A percentile compares a stretch with the other conserved stretches of the same genome.
These are phyloP conservation scores for Backusella tarrabulga DNA, from an alignment of 192 early-diverging fungal genomes.

Conservation along the genomic window DNA sequence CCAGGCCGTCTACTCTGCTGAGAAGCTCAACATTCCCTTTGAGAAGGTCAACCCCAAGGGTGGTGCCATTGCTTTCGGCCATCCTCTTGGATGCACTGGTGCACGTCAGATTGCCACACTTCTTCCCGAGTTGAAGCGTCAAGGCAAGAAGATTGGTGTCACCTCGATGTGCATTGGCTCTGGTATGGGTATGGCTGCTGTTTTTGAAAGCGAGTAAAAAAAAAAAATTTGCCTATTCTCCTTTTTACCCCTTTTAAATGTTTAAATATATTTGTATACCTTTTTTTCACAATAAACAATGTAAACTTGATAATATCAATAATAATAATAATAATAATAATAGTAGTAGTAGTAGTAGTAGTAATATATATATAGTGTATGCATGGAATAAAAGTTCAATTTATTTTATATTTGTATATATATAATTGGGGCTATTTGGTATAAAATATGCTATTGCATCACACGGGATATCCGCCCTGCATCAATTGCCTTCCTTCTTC, in stretches of 20 bases:
- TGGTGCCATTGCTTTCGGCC: conserved; percentile 97
- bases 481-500: neutral
- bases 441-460: neutral
- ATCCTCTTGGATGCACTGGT: conserved; percentile 89
- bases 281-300: neutral
- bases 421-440: neutral
- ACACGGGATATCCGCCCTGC: neutral
- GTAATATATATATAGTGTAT: neutral
- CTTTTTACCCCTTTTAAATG: too few species aligned
- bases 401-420: too few species aligned
- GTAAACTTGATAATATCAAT: neutral
- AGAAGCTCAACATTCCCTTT: conserved; percentile 82
- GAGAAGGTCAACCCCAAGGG: conserved; percentile 98
- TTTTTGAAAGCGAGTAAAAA: conserved; percentile 71
- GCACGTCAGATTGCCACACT: conserved; percentile 96
- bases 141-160: conserved; percentile 81
- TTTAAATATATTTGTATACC: neutral
- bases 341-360: neutral
- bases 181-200: conserved; percentile 86
- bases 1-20: conserved; percentile 89
- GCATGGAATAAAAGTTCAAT: too few species aligned
- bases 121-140: conserved; percentile 87
- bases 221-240: neutral
- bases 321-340: neutral
- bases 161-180: conserved; percentile 90